Base-by-base conservation (phyloP, 2,329 filamentous ascomycete species). In the Chalara sp. region DNA sequence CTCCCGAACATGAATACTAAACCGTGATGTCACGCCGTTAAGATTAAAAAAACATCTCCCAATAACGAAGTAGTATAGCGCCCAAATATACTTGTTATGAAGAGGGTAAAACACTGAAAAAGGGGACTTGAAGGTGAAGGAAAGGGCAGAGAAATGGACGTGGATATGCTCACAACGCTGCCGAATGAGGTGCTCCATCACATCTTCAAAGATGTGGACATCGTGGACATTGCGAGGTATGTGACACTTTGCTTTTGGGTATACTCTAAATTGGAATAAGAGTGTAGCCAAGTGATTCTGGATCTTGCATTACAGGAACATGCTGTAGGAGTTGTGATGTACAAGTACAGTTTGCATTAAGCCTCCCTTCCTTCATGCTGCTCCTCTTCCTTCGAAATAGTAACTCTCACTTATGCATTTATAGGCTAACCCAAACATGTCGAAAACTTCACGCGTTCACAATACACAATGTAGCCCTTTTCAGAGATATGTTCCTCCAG, bases 391-490 rank as follows among this genome's bases (percentile, higher is more conserved):
- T 21, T 21, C 21, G 21, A 21, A 3, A 21, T 21, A 21, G 21
- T 3, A 21, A 21, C 21, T 21, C 21, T 21, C 21, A 21, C 21
- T 21, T 21, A 37, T n/a, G 8, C 35, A 37, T 37, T n/a, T 37
- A 4, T 37, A n/a, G 35, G 6, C 62, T 86, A 43, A 72, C 74
- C 37, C 66, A 64, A 52, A 75, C 76, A 44, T 86, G 79, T 63
- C 72, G 67, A 13, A 63, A 61, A 8, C 68, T 90, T 44, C 67
- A 78, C 52, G 65, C 69, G 33, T 79, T 80, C 55, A 71, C 86
- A 48, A 72, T 68, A 46, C 72, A 71, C 42, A 87, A 89, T 62
- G 64, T 67, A 12, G 68, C 78, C 6, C 68, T 90, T 10, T 84
- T 75, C 65, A 82, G 78, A 53, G 74, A 77, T 28, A 41, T 52